Evolutionary conservation across 108 stramenopile genomes (phyloP).

Genomic region (Parietichytrium sp.): DNA sequence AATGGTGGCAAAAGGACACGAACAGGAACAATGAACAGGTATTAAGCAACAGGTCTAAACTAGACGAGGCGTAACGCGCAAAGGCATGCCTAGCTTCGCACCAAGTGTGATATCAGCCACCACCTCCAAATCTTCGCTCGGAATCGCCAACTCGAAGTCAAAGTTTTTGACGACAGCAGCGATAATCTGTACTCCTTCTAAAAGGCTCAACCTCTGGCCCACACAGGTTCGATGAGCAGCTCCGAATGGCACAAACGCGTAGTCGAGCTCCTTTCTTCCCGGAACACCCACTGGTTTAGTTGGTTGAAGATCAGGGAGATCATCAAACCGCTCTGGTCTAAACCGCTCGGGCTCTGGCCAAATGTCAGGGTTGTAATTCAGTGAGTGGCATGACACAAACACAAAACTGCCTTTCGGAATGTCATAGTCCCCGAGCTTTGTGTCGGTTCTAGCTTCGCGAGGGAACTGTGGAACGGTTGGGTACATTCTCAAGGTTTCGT

Average conservation of each 20-base stretch:
- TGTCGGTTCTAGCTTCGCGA: background rate
- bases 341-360: background rate
- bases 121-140: background rate
- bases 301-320: conserved; percentile 37
- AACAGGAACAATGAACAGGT: too few relatives aligned
- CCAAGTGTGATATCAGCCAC: background rate
- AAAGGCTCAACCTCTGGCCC: background rate
- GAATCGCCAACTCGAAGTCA: conserved; percentile 2
- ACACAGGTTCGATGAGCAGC: conserved; percentile 4
- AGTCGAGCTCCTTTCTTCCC: conserved; percentile 30
- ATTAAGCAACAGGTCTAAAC: too few relatives aligned
- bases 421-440: background rate
- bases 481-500: background rate
- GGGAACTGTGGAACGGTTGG: conserved; percentile 14
- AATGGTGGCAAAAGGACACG: too few relatives aligned
- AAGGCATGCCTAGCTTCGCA: background rate
- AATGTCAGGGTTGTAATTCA: conserved; percentile 29
- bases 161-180: conserved; percentile 27
- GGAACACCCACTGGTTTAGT: conserved; percentile 26
- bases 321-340: conserved; percentile 11
- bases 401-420: conserved; percentile 8
- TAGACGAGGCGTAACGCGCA: too few relatives aligned
- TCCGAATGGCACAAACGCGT: conserved; percentile 21
- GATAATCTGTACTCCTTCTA: background rate
- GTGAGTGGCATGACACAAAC: background rate